Evolutionary conservation across 1,284 basidiomycete genomes (phyloP), one percentile per base, ranked within the genome.

Genomic region (Apiotrichum mycotoxinovorans): DNA sequence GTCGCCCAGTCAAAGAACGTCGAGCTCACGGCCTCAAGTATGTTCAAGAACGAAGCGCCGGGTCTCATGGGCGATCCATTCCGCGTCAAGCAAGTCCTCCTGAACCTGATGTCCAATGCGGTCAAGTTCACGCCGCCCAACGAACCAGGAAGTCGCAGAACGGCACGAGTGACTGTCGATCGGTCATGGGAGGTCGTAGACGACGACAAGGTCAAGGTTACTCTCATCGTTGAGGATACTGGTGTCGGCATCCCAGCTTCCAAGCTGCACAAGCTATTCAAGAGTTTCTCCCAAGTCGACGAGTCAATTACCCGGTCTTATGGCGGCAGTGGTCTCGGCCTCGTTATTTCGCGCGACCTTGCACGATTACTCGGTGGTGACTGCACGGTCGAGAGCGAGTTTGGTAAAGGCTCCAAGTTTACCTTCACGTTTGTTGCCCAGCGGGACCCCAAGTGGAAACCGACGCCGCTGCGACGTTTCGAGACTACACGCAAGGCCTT

Each of bases 251-350:
- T 73, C 26, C 65, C 72, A 1, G 58, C 61, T 1, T 51, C 60
- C 58, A 67, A 73, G 59, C 68, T 74, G 63, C 59, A 70, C 58
- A 68, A 70, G 55, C 65, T 77, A 3, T 77, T 77, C 65, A 66
- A 69, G 43, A 66, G 64, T 35, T 77, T 77, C 49, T 70, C 68
- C 11, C 76, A 77, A 52, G 64, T 77, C 14, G 74, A 77, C 56
- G 65, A 68, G 48, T 69, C 66, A 12, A 75, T 74, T 38, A 72
- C 75, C 0, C 51, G 76, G 7, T 69, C 65, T 23, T 75, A 67
- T 53, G 76, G 76, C 12, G 70, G 72, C 9, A 66, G 62, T 44
- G 66, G 66, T n/a, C 63, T 75, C 10, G 76, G 76, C 5, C 59
- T 78, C 18, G 68, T 71, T 56, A 78, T 78, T 54, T 73, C 72